phyloP scores from a whole-genome alignment of 805 yeast species.

The Barnettozyma pratensis region DNA sequence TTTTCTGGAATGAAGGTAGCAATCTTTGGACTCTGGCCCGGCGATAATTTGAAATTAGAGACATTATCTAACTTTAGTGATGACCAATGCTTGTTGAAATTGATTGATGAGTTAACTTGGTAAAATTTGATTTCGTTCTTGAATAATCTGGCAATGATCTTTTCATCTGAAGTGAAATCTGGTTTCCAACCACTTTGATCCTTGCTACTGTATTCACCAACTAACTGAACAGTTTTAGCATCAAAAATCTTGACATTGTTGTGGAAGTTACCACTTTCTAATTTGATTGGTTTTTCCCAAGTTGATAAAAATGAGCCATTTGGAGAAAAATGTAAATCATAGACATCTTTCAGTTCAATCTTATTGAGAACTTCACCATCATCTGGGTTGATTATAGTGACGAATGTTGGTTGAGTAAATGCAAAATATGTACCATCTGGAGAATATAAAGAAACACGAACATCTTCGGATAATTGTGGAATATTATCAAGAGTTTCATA shows the following conservation, averaged over 20 bases:
- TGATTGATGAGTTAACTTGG: conserved; percentile 41
- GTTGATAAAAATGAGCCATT: conserved; percentile 74
- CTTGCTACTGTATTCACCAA: conserved; percentile 67
- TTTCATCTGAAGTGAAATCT: conserved; percentile 83
- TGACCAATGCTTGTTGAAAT: conserved; percentile 50
- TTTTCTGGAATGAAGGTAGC: conserved; percentile 89
- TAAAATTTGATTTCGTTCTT: conserved; percentile 64
- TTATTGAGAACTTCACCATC: conserved; percentile 41
- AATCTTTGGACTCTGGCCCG: conserved; percentile 84
- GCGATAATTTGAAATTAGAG: conserved; percentile 65
- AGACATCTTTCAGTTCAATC: conserved; percentile 59
- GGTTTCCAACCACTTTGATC: conserved; percentile 89
- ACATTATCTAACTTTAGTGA: conserved; percentile 51
- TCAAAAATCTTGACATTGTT: conserved; percentile 79
- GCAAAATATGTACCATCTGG: conserved; percentile 67
- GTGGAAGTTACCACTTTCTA: conserved; percentile 68
- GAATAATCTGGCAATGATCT: conserved; percentile 56
- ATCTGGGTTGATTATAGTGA: conserved; percentile 52
- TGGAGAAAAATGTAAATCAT: conserved; percentile 87
- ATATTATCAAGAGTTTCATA: conserved; percentile 26
- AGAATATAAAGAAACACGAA: conserved; percentile 62
- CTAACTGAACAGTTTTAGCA: conserved; percentile 41
- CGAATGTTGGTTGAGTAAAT: conserved; percentile 60
- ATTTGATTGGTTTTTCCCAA: conserved; percentile 83
- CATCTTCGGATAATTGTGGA: conserved; percentile 35